A percentile compares a stretch with the other conserved stretches of the same genome.
These are phyloP conservation scores for Panicum virgatum DNA, from an alignment of 202 grass and related monocot genomes.

Conservation along the genomic window DNA sequence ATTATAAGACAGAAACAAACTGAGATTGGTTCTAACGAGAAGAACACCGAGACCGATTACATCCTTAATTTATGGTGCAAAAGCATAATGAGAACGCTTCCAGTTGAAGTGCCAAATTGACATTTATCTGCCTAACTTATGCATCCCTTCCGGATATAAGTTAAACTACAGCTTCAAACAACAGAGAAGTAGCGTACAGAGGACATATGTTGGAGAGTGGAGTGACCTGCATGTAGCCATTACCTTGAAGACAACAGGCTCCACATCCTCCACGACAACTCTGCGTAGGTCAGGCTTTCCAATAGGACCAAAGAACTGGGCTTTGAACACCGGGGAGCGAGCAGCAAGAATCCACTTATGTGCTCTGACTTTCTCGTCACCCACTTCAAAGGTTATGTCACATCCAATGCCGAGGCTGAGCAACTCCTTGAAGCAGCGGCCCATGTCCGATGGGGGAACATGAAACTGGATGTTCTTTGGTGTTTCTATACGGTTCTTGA, in stretches of 20 bases:
- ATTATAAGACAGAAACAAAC: constrained; percentile 1
- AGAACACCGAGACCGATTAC: not conserved
- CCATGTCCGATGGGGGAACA: constrained; percentile 65
- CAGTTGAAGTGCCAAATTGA: not conserved
- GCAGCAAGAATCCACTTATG: constrained; percentile 86
- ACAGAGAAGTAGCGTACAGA: not conserved
- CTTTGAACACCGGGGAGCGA: constrained; percentile 82
- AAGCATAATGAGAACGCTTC: not conserved
- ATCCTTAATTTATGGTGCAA: constrained; percentile 7
- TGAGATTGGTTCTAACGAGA: not conserved
- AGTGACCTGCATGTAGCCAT: not conserved
- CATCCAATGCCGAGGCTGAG: constrained; percentile 59
- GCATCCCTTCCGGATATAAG: not conserved
- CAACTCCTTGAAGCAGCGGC: constrained; percentile 60
- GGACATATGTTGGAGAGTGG: not conserved
- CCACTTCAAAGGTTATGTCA: constrained; percentile 69
- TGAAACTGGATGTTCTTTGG: constrained; percentile 60
- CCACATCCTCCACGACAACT: constrained; percentile 74
- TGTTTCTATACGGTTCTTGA: constrained; percentile 70
- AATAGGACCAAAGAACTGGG: constrained; percentile 89
- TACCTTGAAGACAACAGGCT: constrained; percentile 90
- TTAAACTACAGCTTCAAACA: constrained; percentile 12
- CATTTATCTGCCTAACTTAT: not conserved
- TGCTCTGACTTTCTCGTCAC: constrained; percentile 57
- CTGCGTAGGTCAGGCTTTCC: constrained; percentile 60